Conservation (phyloP, 139 green algal species). For the Chlamydomonas sp. region DNA sequence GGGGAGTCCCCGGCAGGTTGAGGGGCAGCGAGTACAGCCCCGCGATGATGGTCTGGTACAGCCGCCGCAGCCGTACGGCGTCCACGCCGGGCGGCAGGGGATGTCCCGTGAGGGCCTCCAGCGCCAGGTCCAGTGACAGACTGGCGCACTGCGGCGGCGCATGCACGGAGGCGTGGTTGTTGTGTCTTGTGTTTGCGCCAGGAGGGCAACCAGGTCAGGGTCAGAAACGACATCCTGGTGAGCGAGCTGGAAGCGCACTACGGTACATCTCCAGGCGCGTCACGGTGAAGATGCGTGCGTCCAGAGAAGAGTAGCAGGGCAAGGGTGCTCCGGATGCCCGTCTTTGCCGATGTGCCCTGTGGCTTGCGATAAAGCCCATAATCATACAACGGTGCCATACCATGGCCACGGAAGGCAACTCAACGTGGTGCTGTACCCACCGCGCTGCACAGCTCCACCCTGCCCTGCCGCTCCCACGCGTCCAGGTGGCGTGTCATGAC, state of each 20-base stretch:
- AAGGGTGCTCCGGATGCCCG: too few species aligned
- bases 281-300: too few species aligned
- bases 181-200: too few species aligned
- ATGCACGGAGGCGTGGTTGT: not conserved
- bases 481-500: conserved; percentile 10
- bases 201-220: too few species aligned
- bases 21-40: conserved; percentile 8
- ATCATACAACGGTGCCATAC: not conserved
- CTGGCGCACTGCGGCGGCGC: not conserved
- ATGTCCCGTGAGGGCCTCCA: conserved; percentile 4
- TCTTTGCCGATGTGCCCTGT: too few species aligned
- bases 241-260: too few species aligned
- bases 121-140: conserved; percentile 7
- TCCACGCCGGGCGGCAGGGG: not conserved
- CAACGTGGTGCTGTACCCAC: not conserved
- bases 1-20: conserved; percentile 1
- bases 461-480: not conserved
- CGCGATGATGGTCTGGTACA: not conserved
- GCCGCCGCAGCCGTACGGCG: not conserved
- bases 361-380: too few species aligned
- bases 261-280: too few species aligned
- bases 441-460: not conserved
- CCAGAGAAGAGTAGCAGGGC: too few species aligned
- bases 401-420: not conserved
- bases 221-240: too few species aligned